A percentile compares a stretch with the other conserved stretches of the same genome.
Conservation (phyloP, 306 rosid species). For the Gynostemma pentaphyllum region DNA sequence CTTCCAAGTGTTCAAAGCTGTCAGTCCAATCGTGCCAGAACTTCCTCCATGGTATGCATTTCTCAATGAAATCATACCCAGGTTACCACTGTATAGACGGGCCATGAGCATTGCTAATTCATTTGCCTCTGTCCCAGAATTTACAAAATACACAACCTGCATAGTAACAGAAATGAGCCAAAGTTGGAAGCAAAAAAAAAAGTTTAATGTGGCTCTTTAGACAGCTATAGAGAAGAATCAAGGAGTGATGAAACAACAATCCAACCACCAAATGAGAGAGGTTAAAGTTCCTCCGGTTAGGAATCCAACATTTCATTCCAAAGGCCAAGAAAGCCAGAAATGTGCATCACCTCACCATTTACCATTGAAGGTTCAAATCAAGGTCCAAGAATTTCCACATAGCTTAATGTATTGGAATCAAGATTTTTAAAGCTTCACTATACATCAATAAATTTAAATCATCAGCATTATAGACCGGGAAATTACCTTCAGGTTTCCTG, state of each 20-base stretch:
- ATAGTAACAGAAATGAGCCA: conserved; percentile 7
- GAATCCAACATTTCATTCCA: background rate
- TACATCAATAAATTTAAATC: background rate
- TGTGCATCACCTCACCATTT: background rate
- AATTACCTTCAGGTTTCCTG: conserved; percentile 66
- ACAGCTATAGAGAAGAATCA: background rate
- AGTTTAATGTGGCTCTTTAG: background rate
- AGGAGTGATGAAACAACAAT: background rate
- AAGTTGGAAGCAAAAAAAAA: background rate
- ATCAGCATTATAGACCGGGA: background rate
- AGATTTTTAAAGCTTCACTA: background rate
- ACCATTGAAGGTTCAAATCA: background rate
- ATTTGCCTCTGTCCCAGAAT: conserved; percentile 91
- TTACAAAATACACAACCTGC: conserved; percentile 90
- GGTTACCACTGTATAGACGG: conserved; percentile 65
- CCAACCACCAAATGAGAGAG: background rate
- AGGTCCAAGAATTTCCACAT: background rate
- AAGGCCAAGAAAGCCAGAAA: background rate
- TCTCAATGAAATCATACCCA: conserved; percentile 79
- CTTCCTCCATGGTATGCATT: conserved; percentile 96
- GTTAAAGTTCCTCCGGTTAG: background rate
- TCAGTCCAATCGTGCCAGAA: conserved; percentile 59
- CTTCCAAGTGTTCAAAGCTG: conserved; percentile 81
- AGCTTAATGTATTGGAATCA: background rate
- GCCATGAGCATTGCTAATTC: conserved; percentile 95